Conservation (phyloP, 257 asterid species). For the Eustoma russellianum region DNA sequence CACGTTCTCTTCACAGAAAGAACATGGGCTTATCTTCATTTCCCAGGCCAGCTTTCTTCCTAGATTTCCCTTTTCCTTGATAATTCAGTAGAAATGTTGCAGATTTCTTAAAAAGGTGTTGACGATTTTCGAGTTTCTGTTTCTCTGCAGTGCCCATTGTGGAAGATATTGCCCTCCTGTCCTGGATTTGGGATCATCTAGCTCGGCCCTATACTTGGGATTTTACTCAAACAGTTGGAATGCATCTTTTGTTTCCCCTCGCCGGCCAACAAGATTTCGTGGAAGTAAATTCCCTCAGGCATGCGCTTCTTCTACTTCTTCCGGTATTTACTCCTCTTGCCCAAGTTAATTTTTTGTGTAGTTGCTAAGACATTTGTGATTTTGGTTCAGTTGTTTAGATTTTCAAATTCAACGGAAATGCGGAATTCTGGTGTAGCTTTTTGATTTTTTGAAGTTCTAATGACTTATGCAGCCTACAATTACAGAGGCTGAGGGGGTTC, state of each 20-base stretch:
- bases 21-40: constrained; percentile 40
- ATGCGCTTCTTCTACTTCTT: constrained; percentile 29
- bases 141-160: constrained; percentile 26
- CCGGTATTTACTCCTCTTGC: constrained; percentile 27
- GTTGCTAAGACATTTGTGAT: not conserved
- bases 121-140: constrained; percentile 4
- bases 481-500: not conserved
- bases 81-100: not conserved
- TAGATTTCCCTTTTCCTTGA: not conserved
- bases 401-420: not conserved
- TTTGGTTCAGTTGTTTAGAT: not conserved
- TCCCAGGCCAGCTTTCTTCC: constrained; percentile 24
- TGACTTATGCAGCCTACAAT: not conserved
- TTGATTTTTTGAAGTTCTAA: not conserved
- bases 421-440: not conserved
- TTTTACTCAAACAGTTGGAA: constrained; percentile 14
- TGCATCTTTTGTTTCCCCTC: constrained; percentile 16
- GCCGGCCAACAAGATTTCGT: constrained; percentile 21
- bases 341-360: not conserved
- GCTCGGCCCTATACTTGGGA: constrained; percentile 35
- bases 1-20: too few relatives aligned
- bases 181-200: constrained; percentile 44
- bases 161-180: constrained; percentile 21
- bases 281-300: constrained; percentile 27
- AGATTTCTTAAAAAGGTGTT: not conserved